Percentiles rank a stretch among this genome's conserved stretches.
Evolutionary conservation across 208 protist species (phyloP).

Genomic region (Trypanosoma caninum): DNA sequence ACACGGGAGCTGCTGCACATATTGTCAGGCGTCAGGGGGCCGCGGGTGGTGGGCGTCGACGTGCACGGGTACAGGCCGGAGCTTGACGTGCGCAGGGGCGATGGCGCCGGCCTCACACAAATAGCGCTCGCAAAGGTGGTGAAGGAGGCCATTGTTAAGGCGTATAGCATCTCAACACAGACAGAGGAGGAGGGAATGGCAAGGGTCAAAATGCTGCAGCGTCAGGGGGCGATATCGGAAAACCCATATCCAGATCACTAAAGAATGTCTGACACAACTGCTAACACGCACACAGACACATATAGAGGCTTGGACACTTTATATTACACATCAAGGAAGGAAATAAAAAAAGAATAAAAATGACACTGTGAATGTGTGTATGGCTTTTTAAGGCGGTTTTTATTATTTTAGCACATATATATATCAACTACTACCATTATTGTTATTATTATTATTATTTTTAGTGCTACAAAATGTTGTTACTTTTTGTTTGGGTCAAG

Average conservation of each 20-base stretch:
- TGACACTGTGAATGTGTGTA: no score
- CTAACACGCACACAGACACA: no score
- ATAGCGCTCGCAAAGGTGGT: conserved; percentile 75
- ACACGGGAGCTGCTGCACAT: conserved; percentile 81
- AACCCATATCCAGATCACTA: conserved; percentile 79
- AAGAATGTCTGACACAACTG: no score
- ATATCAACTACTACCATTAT: no score
- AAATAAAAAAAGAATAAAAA: conserved; percentile 2
- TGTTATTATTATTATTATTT: no score
- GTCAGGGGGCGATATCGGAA: conserved; percentile 70
- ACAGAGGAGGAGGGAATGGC: conserved; percentile 81
- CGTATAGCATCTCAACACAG: conserved; percentile 71
- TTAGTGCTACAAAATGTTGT: no score
- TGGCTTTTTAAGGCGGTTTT: no score
- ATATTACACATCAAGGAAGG: no score
- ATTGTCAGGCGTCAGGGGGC: conserved; percentile 65
- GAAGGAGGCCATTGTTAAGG: conserved; percentile 71
- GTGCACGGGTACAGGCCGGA: conserved; percentile 65
- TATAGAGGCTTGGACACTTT: no score
- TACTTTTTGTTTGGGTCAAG: no score
- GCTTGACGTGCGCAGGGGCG: conserved; percentile 54
- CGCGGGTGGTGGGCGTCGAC: conserved; percentile 78
- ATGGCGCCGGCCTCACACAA: conserved; percentile 68
- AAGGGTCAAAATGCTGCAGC: conserved; percentile 77
- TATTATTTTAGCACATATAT: no score